Conservation (phyloP, 371 early-diverging fungal genomes). For the Mortierella sp. region DNA sequence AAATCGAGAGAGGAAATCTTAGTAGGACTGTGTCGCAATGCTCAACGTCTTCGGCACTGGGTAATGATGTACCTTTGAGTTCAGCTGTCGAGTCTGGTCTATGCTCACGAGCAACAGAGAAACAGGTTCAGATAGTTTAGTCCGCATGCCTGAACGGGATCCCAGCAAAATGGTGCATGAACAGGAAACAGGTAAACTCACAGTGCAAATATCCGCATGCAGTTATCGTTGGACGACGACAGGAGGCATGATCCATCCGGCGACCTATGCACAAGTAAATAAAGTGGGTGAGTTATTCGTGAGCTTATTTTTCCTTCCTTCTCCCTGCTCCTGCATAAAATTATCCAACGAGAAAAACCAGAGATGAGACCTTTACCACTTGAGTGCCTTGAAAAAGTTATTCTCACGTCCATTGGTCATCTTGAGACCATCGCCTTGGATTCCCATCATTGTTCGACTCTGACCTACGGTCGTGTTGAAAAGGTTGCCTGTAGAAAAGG, state of each 20-base stretch:
- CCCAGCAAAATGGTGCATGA: neutral
- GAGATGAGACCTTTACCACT: slow-evolving; percentile 30
- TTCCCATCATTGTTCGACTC: slow-evolving; percentile 26
- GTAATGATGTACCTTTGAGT: slow-evolving; percentile 3
- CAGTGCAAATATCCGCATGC: slow-evolving; percentile 9
- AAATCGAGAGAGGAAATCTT: neutral
- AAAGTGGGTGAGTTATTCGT: neutral
- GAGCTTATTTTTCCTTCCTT: neutral
- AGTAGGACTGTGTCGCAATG: neutral
- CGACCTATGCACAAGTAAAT: neutral
- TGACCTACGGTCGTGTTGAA: slow-evolving; percentile 51
- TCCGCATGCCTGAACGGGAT: neutral
- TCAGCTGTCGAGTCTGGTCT: slow-evolving; percentile 24
- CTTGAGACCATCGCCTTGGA: slow-evolving; percentile 31
- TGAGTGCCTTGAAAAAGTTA: slow-evolving; percentile 52
- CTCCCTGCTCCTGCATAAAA: neutral
- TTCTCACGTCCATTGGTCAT: slow-evolving; percentile 47
- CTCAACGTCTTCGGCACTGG: no score
- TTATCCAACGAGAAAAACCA: neutral
- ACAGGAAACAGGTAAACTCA: neutral
- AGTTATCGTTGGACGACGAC: slow-evolving; percentile 3
- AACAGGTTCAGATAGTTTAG: neutral
- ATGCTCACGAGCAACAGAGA: neutral
- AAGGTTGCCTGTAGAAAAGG: slow-evolving; percentile 24
- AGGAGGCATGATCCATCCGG: neutral